Conservation (phyloP, 805 yeast genomes). For the Blastobotrys attinorum region DNA sequence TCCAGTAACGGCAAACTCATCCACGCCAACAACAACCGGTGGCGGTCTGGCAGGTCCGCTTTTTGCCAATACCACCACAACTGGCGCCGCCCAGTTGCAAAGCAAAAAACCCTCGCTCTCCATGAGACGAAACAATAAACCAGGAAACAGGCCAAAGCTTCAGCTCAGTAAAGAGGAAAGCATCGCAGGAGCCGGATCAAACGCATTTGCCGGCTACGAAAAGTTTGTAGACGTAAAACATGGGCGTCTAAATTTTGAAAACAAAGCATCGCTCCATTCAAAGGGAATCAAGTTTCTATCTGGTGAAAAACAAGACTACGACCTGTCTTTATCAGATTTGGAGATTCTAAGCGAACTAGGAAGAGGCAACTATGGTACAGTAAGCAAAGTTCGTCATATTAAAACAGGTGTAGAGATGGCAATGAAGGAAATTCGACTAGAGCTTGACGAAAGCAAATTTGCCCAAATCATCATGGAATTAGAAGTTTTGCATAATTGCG, state of each 20-base stretch:
- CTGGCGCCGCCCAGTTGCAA: slow-evolving; percentile 14
- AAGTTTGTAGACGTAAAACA: slow-evolving; percentile 87
- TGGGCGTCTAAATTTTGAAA: slow-evolving; percentile 86
- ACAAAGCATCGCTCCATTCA: slow-evolving; percentile 86
- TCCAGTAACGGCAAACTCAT: no score
- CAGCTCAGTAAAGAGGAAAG: no score
- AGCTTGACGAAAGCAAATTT: slow-evolving; percentile 88
- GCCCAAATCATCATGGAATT: slow-evolving; percentile 94
- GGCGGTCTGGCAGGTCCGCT: slow-evolving; percentile 24
- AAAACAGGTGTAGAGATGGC: slow-evolving; percentile 94
- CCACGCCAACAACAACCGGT: no score
- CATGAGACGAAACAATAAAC: slow-evolving; percentile 31
- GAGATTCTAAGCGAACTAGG: slow-evolving; percentile 72
- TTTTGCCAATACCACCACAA: slow-evolving; percentile 21
- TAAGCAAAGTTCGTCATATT: slow-evolving; percentile 82
- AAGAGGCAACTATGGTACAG: slow-evolving; percentile 94
- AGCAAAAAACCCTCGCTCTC: slow-evolving; percentile 27
- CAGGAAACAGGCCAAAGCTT: no score
- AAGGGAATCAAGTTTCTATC: slow-evolving; percentile 85
- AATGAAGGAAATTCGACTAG: slow-evolving; percentile 92
- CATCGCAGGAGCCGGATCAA: slow-evolving; percentile 2
- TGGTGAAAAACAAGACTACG: slow-evolving; percentile 62
- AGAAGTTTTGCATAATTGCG: slow-evolving; percentile 87
- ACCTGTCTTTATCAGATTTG: slow-evolving; percentile 79
- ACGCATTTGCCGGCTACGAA: slow-evolving; percentile 69